A percentile compares a stretch with the other conserved stretches of the same genome.
These are phyloP conservation scores for Aquanectria penicillioides DNA, from an alignment of 2,329 filamentous ascomycete species.

Conservation along the genomic window DNA sequence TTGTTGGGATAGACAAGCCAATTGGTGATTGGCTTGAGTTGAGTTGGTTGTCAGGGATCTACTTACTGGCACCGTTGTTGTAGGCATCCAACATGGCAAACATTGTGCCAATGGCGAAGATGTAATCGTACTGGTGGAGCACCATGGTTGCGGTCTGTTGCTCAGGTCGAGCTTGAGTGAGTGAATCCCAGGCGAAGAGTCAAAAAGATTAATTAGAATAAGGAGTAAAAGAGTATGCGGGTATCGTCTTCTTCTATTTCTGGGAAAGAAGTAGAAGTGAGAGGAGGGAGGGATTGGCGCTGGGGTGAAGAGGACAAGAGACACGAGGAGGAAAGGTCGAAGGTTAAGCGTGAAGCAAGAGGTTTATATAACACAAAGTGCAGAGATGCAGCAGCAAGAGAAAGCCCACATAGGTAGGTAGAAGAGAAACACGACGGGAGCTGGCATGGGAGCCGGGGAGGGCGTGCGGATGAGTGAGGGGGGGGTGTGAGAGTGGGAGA, in stretches of 20 bases:
- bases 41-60: not conserved
- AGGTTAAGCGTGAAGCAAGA: slow-evolving; percentile 4
- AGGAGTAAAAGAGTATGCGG: not conserved
- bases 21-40: not conserved
- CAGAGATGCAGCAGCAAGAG: not conserved
- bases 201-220: not conserved
- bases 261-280: not conserved
- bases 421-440: not conserved
- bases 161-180: slow-evolving; percentile 1
- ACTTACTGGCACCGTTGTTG: slow-evolving; percentile 83
- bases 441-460: not conserved
- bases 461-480: not conserved
- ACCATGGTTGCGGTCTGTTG: slow-evolving; percentile 6
- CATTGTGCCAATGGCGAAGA: slow-evolving; percentile 79
- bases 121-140: slow-evolving; percentile 54
- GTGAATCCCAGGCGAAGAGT: not conserved
- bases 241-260: not conserved
- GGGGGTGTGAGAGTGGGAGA: not conserved
- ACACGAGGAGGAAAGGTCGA: slow-evolving; percentile 17
- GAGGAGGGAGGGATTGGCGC: not conserved
- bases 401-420: not conserved
- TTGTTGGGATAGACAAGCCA: no score
- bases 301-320: slow-evolving; percentile 4
- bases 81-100: slow-evolving; percentile 81
- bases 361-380: slow-evolving; percentile 19